Percentiles rank a stretch among this genome's conserved stretches.
phyloP scores from a whole-genome alignment of 164 flowering plant genomes.

The Kingdonia uniflora region DNA sequence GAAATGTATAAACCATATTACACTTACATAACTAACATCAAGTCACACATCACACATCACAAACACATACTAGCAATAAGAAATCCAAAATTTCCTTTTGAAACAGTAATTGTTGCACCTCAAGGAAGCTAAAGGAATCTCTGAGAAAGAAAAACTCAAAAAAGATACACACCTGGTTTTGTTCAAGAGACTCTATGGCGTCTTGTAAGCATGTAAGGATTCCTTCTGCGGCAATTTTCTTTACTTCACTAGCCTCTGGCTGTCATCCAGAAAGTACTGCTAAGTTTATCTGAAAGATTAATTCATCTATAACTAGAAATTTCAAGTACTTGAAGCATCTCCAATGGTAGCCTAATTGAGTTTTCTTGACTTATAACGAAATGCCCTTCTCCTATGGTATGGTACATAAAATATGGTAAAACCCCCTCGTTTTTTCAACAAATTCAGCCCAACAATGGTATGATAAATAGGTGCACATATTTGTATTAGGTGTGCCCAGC shows the following conservation, averaged over 20 bases:
- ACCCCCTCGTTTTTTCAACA: too few relatives aligned
- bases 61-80: too few relatives aligned
- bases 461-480: too few relatives aligned
- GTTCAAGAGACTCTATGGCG: slow-evolving; percentile 68
- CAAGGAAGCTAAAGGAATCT: background rate
- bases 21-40: too few relatives aligned
- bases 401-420: background rate
- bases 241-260: slow-evolving; percentile 76
- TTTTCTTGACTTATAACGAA: background rate
- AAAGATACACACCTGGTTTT: slow-evolving; percentile 46
- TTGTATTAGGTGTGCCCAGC: too few relatives aligned
- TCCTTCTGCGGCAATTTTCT: slow-evolving; percentile 77
- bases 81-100: too few relatives aligned
- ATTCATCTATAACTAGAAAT: background rate
- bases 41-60: too few relatives aligned
- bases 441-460: too few relatives aligned
- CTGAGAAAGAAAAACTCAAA: background rate
- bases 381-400: background rate
- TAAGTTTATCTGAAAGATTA: background rate
- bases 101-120: too few relatives aligned
- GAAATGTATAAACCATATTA: too few relatives aligned
- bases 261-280: slow-evolving; percentile 17
- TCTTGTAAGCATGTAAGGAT: slow-evolving; percentile 85
- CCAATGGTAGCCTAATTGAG: background rate
- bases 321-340: background rate